Base-by-base conservation (phyloP, 495 filamentous ascomycete genomes). In the Extremus antarcticus region DNA sequence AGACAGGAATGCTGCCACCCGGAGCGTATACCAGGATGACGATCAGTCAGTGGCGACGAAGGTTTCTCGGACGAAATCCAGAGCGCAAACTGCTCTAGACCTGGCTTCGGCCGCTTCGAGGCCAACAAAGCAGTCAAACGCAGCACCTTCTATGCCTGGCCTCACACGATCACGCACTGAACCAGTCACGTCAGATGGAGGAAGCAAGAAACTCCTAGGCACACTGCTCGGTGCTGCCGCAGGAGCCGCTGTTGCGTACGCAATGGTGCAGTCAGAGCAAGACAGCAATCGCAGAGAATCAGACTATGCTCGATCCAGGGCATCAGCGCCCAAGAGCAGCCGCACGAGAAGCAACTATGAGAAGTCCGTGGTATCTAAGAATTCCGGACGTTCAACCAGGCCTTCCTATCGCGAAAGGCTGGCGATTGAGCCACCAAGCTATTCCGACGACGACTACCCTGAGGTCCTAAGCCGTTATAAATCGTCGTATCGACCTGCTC, bases 171-270 rank as follows among this genome's bases (percentile, higher is more conserved):
- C 47, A 11, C 49, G 38, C 21, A 61, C 55, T 19, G 29, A 71
- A 21, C 71, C 70, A 7, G 43, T 62, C 0, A 67, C 66, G 23
- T 65, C 72, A 0, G 69, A 16, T 56, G 70, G 35, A 60, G 66
- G 69, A 47, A 65, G 75, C 8, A 80, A 81, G 23, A 82, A 81
- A 1, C 70, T 94, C 23, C 74, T 92, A 8, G 87, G 87, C 10
- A 85, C 84, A 2, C 76, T 90, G 46, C 78, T 88, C 4, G 88
- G 86, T 21, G 88, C 83, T 17, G 86, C 85, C 9, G 79, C 85
- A 2, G 88, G 85, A 48, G 85, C 84, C 15, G 84, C 82, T 0
- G 65, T 89, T 38, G 83, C 85, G 1, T 91, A 90, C 65, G 81
- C 83, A 35, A 82, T 87, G 71, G 72, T 76, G 53, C 81, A 75